Evolutionary conservation across 345 rosid species (phyloP).

Genomic region (Eucalyptus virginea): DNA sequence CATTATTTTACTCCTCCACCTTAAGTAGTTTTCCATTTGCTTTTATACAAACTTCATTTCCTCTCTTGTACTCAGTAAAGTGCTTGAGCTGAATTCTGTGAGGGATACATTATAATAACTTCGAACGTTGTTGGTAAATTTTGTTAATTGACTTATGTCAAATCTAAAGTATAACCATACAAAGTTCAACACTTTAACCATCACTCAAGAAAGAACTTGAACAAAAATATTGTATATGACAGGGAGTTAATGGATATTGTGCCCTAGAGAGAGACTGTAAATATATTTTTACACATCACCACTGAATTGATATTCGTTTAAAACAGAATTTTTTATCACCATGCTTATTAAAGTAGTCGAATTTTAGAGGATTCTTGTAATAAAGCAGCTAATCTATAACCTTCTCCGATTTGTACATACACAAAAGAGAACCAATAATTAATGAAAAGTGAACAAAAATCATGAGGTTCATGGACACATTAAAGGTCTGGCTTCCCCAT

Average conservation of each 20-base stretch:
- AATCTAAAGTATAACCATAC: not conserved
- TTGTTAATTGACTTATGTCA: not conserved
- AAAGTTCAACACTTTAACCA: not conserved
- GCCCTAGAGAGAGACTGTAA: not conserved
- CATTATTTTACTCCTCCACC: not conserved
- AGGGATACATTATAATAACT: not conserved
- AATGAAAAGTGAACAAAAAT: not conserved
- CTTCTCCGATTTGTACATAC: not conserved
- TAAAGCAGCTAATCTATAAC: not conserved
- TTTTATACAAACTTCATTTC: not conserved
- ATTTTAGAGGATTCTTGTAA: not conserved
- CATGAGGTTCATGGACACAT: not conserved
- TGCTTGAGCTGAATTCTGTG: not conserved
- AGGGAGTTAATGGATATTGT: not conserved
- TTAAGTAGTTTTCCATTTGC: not conserved
- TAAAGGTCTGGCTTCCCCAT: not conserved
- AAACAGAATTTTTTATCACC: not conserved
- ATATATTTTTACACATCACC: not conserved
- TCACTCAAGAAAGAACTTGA: not conserved
- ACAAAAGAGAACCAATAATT: not conserved
- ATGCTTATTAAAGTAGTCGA: not conserved
- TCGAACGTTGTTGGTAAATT: not conserved
- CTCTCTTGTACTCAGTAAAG: not conserved
- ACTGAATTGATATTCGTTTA: not conserved
- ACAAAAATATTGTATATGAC: not conserved